Evolutionary conservation across 306 rosid genomes (phyloP), one percentile per base, ranked within the genome.

Genomic region (Trifolium dubium): DNA sequence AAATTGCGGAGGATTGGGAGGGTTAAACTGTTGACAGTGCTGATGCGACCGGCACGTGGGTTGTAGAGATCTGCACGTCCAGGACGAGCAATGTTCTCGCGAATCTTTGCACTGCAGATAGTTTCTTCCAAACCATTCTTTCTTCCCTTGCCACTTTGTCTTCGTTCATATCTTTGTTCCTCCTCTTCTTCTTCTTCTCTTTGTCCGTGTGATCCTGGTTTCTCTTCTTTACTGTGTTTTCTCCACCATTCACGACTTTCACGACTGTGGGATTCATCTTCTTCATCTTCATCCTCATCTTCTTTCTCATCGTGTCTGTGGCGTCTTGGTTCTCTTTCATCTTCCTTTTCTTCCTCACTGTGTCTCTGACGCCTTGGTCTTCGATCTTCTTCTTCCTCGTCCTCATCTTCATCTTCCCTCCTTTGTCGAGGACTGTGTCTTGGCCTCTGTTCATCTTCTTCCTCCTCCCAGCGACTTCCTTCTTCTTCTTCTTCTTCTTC

Each of bases 61-160:
- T 71, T 85, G 72, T 80, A 87, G 32, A 85, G 40, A 29, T 87
- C 83, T 0, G 87, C 83, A 0, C 71, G 73, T 34, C 78, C 44
- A 15, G 81, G 79, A 3, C 55, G 75, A 2, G 73, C 81, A 17
- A 87, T 85, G 81, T 83, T 82, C 80, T 80, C 84, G 0, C 0
- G 17, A 12, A 85, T 46, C 73, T 73, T 85, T 11, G 34, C 0
- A 7, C 76, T 39, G 83, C 89, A 87, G 0, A 80, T 2, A 0
- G 81, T 85, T 56, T 83, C 89, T 6, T 85, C 87, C 0, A 85
- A 3, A 0, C 84, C 87, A 29, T 56, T 56, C 15, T 87, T 85
- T 17, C 14, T 1, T 9, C 47, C 47, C 12, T 54, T 23, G 56
- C 56, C 7, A 11, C 61, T 14, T 28, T 37, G 29, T 5, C 11